A percentile compares a stretch with the other conserved stretches of the same genome.
These are phyloP conservation scores for Cercospora brassicicola DNA, from an alignment of 2,329 filamentous ascomycete genomes.

Conservation along the genomic window DNA sequence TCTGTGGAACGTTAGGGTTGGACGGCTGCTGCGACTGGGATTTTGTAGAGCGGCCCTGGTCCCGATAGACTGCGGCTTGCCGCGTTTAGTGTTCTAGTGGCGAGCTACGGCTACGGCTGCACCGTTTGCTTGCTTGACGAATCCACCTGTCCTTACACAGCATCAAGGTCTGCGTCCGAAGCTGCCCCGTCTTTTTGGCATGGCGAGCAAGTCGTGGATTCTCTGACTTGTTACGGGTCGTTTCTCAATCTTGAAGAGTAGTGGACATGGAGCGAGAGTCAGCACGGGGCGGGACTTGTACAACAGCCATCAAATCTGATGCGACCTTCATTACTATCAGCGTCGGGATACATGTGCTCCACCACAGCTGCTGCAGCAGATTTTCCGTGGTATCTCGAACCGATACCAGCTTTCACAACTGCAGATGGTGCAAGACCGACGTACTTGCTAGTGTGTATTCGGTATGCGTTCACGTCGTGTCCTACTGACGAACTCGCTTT, in stretches of 20 bases:
- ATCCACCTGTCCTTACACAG: neutral
- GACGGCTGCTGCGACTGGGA: neutral
- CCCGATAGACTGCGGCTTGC: neutral
- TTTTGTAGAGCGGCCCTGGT: neutral
- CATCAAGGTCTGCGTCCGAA: neutral
- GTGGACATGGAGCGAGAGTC: neutral
- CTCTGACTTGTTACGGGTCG: too few species aligned
- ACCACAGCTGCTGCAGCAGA: neutral
- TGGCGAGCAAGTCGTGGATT: too few species aligned
- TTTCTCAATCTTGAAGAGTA: neutral
- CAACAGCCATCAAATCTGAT: neutral
- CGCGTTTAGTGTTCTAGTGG: neutral
- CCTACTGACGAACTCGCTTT: too few species aligned
- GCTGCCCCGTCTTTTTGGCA: too few species aligned
- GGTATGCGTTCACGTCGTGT: neutral
- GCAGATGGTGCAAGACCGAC: neutral
- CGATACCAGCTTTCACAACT: neutral
- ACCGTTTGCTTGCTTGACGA: neutral
- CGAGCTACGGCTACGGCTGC: neutral
- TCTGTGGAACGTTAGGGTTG: neutral
- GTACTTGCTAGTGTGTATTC: neutral
- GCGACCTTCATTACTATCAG: neutral
- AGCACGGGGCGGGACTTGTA: neutral
- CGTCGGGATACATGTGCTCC: neutral
- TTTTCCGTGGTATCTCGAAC: neutral